Percentiles rank a stretch among this genome's conserved stretches.
Conservation (phyloP, 2,329 filamentous ascomycete species). For the Colletotrichum neosansevieriae region DNA sequence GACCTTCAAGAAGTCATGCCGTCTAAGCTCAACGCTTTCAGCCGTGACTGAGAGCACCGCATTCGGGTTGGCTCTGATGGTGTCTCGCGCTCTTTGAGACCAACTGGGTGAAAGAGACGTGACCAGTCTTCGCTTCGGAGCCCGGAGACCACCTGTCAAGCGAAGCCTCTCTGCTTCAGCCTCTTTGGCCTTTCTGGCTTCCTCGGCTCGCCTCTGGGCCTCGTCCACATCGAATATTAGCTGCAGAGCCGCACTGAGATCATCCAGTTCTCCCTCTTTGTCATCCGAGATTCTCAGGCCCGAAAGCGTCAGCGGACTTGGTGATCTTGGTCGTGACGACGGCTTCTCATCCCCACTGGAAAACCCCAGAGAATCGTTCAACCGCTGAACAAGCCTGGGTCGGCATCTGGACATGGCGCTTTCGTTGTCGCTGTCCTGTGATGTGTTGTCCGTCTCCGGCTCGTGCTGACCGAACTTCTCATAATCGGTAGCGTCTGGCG, state of each 20-base stretch:
- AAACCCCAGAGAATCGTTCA: constrained; percentile 21
- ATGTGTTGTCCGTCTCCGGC: constrained; percentile 18
- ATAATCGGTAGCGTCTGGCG: constrained; percentile 1
- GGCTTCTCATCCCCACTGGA: not conserved
- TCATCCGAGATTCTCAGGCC: constrained; percentile 37
- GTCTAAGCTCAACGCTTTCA: constrained; percentile 43
- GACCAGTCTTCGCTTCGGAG: constrained; percentile 27
- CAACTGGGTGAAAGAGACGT: constrained; percentile 27
- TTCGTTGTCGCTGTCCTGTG: constrained; percentile 16
- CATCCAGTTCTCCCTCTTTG: constrained; percentile 39
- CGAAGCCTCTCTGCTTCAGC: constrained; percentile 28
- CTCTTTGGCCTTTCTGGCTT: constrained; percentile 24
- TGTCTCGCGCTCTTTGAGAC: constrained; percentile 18
- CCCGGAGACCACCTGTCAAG: constrained; percentile 37
- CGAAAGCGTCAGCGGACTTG: constrained; percentile 16
- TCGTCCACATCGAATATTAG: constrained; percentile 33
- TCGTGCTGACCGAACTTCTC: not conserved
- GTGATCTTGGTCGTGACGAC: not conserved
- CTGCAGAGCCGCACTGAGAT: constrained; percentile 34
- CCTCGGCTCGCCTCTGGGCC: constrained; percentile 34
- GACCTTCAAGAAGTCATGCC: constrained; percentile 74
- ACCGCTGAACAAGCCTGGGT: constrained; percentile 18
- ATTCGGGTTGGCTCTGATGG: constrained; percentile 5
- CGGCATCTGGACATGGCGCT: constrained; percentile 12
- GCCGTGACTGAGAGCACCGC: constrained; percentile 32